These are phyloP conservation scores for Lablab purpureus DNA, from an alignment of 306 rosid genomes.

Conservation along the genomic window DNA sequence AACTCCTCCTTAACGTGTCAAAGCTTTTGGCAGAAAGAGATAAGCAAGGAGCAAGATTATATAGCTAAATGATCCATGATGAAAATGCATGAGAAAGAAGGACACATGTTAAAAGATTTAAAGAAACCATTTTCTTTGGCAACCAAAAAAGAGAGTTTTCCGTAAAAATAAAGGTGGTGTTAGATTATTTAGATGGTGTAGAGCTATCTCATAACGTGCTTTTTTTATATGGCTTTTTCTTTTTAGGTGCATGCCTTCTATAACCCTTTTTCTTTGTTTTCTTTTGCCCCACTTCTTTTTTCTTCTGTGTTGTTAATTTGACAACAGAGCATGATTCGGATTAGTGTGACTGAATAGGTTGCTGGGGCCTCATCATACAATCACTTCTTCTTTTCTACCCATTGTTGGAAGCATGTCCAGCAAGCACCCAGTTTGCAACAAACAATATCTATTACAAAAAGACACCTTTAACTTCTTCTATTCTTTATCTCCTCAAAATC, in stretches of 20 bases:
- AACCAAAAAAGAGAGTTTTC: background rate
- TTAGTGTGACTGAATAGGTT: background rate
- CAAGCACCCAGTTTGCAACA: background rate
- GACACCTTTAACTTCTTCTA: background rate
- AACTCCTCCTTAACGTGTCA: too few species aligned
- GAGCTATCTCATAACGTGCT: background rate
- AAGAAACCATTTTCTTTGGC: background rate
- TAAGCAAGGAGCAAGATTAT: too few species aligned
- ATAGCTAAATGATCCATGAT: background rate
- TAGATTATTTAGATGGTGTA: constrained; percentile 13
- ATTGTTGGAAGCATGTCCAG: background rate
- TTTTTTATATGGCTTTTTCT: background rate
- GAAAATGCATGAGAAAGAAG: background rate
- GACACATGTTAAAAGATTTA: background rate
- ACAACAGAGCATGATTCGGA: background rate
- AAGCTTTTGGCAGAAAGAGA: too few species aligned
- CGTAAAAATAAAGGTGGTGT: constrained; percentile 18
- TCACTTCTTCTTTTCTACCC: background rate
- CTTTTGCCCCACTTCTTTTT: background rate
- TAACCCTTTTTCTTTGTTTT: background rate
- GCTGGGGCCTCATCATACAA: constrained; percentile 10
- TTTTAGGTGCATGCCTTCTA: background rate
- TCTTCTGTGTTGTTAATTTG: background rate
- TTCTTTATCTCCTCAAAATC: background rate
- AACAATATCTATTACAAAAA: too few species aligned